phyloP scores from a whole-genome alignment of 176 grass and related monocot species.

The Pontederia paniculata region DNA sequence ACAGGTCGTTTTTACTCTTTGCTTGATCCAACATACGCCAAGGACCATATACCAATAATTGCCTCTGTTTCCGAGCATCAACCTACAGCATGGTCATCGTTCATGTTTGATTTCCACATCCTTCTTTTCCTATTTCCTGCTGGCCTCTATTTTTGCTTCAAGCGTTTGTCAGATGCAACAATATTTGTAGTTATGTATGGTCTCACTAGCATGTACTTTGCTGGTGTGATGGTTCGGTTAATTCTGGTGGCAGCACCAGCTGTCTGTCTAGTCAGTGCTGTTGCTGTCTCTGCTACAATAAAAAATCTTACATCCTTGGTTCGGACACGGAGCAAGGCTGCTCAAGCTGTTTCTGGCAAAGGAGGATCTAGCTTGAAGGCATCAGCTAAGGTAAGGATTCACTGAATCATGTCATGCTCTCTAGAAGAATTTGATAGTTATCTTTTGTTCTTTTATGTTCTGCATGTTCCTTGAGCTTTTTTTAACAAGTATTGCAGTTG shows the following conservation, averaged over 20 bases:
- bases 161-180: slow-evolving; percentile 78
- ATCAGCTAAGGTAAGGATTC: slow-evolving; percentile 62
- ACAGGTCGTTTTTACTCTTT: slow-evolving; percentile 93
- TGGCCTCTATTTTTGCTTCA: slow-evolving; percentile 97
- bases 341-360: slow-evolving; percentile 56
- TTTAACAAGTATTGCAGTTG: too few species aligned
- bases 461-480: background rate
- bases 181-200: slow-evolving; percentile 99
- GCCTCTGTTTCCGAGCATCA: slow-evolving; percentile 99
- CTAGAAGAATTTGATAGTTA: background rate
- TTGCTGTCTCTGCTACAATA: slow-evolving; percentile 83
- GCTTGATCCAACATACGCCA: slow-evolving; percentile 97
- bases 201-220: slow-evolving; percentile 98
- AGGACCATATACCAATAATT: slow-evolving; percentile 98
- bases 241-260: slow-evolving; percentile 93
- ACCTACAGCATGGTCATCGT: slow-evolving; percentile 97
- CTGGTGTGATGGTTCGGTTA: slow-evolving; percentile 94
- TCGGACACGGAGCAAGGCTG: slow-evolving; percentile 48
- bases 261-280: slow-evolving; percentile 90
- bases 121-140: slow-evolving; percentile 96
- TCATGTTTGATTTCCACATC: slow-evolving; percentile 99
- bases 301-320: slow-evolving; percentile 91
- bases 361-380: slow-evolving; percentile 52
- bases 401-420: slow-evolving; percentile 4
- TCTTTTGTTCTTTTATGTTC: background rate